Base-by-base conservation (phyloP, 495 filamentous ascomycete genomes). In the Aspergillus leporis region DNA sequence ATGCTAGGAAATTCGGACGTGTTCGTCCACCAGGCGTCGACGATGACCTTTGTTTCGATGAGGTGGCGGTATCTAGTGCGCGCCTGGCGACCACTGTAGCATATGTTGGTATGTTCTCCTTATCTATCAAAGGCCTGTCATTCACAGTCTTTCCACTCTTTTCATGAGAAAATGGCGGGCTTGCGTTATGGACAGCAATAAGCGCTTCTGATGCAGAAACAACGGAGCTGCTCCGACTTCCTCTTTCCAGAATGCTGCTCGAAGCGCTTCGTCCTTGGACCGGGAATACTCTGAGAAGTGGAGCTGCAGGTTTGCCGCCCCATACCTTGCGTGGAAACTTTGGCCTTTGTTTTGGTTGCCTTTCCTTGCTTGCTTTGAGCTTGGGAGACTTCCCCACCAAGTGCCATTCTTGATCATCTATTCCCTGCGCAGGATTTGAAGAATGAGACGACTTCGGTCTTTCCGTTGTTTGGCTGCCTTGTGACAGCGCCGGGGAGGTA, bases 131-230 rank as follows among this genome's bases (percentile, higher is more conserved):
- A 5, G 56, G 23, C 45, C 56, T 22, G 23, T 16, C 53, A 9
- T 32, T 1, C 6, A 46, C 38, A n/a, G 40, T 32, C 19, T 58
- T 59, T 5, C 21, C 31, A 13, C 31, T 51, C 52, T 69, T 60
- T 5, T 55, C 54, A 18, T 59, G 41, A 55, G 34, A 31, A 59
- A 58, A 36, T 14, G 76, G 69, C 10, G 72, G 66, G 50, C 71
- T 80, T 12, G 63, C 66, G 14, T 70, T 61, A 22, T 78, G 75
- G 16, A 81, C 73, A 1, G 77, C 71, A 2, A 72, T 62, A 5
- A 83, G 64, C 5, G 74, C 70, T 48, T 75, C 70, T 0, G 80
- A 78, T 16, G 67, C 72, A 0, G 73, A 72, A 14, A 66, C 53
- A 4, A 73, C 57, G 45, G 70, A 69, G 23, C 61, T 69, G 13